A percentile compares a stretch with the other conserved stretches of the same genome.
phyloP scores from a whole-genome alignment of 306 rosid genomes.

The Glycine latifolia region DNA sequence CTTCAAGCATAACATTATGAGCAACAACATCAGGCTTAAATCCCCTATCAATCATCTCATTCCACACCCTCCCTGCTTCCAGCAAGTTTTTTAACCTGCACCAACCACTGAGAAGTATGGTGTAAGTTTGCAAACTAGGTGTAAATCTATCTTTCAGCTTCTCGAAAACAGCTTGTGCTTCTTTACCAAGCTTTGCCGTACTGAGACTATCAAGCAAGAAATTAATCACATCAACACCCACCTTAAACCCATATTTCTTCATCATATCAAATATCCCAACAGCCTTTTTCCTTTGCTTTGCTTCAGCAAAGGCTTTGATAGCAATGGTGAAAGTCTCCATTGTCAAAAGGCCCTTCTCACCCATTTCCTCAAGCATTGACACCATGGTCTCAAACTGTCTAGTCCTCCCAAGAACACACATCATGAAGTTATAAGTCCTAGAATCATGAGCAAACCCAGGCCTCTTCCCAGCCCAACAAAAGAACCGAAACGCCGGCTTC shows the following conservation, averaged over 20 bases:
- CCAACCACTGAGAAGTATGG: too few relatives aligned
- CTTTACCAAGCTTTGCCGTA: constrained; percentile 77
- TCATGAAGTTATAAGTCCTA: constrained; percentile 71
- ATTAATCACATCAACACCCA: constrained; percentile 70
- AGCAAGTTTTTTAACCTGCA: too few relatives aligned
- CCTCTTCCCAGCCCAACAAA: constrained; percentile 81
- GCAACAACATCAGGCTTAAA: constrained; percentile 82
- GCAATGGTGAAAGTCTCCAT: constrained; percentile 83
- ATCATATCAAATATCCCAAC: constrained; percentile 84
- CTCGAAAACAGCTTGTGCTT: constrained; percentile 78
- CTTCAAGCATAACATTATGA: constrained; percentile 84
- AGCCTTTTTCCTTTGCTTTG: constrained; percentile 89
- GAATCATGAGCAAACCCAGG: constrained; percentile 75
- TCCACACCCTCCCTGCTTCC: constrained; percentile 69
- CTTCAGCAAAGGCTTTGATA: constrained; percentile 79
- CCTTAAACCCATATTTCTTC: constrained; percentile 75
- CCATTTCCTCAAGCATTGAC: constrained; percentile 88
- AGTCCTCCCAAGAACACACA: constrained; percentile 80
- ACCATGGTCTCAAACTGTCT: constrained; percentile 95
- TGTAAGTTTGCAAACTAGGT: too few relatives aligned
- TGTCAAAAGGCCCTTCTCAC: constrained; percentile 71
- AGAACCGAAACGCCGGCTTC: constrained; percentile 79
- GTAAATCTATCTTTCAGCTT: constrained; percentile 24
- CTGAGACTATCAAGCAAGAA: constrained; percentile 87
- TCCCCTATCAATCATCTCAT: constrained; percentile 84